Evolutionary conservation across 208 protist genomes (phyloP), one percentile per base, ranked within the genome.

Genomic region (Leishmania amazonensis): DNA sequence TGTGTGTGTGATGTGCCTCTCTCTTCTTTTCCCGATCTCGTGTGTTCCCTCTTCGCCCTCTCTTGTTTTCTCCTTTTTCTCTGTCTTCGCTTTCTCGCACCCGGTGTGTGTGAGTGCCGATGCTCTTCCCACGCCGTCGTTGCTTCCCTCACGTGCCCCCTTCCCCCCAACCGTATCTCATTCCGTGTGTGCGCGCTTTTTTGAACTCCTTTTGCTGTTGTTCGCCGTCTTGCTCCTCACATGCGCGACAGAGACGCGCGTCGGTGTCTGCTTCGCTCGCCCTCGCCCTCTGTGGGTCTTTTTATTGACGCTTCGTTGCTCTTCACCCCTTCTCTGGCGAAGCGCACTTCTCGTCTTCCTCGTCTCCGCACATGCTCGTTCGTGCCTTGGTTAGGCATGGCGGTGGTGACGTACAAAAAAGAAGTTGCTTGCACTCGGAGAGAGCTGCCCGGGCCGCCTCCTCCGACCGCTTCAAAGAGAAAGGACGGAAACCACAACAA

Each of bases 21-120:
- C n/a, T 64, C 8, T 60, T 75, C 40, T 65, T 60, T 19, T 75
- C 58, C 9, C 51, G 47, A n/a, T n/a, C 47, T 47, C 38, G 17
- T 8, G 19, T 62, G 28, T 38, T n/a, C 64, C n/a, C 4, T 82
- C 64, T 82, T 77, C 42, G 24, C 45, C 67, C 28, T 82, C 49
- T 67, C 72, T 75, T 64, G 15, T 0, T 47, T 28, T 64, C 40
- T 75, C 5, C n/a, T 75, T 11, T 74, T 73, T 80, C 28, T 72
- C 11, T 35, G 8, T 71, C 17, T 21, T 54, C 11, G 42, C 42
- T 3, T 80, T 35, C 71, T 73, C 40, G 21, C 57, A 62, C 24
- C 28, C 24, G 31, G 31, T 62, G 9, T 31, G 7, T 15, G 24
- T 8, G 57, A n/a, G 57, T n/a, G 24, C 57, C 57, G 24, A 62